Percentiles rank a stretch among this genome's conserved stretches.
Conservation (phyloP, 805 yeast species). For the Kazachstania psychrophila region DNA sequence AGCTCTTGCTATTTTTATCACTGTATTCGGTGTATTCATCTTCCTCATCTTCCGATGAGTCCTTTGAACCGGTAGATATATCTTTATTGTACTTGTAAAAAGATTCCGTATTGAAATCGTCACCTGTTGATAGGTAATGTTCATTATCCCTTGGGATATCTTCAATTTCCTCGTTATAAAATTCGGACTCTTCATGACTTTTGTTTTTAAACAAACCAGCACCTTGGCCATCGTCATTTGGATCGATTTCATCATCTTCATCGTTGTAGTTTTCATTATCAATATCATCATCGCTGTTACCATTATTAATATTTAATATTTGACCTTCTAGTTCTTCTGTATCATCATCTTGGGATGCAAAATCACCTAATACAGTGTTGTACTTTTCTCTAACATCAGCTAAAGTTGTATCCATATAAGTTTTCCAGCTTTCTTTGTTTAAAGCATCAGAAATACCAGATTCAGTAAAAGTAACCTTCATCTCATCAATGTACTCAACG, state of each 20-base stretch:
- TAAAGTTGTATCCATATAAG: constrained; percentile 71
- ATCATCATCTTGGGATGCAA: constrained; percentile 32
- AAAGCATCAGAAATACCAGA: constrained; percentile 19
- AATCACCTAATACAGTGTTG: constrained; percentile 84
- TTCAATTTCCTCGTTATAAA: constrained; percentile 26
- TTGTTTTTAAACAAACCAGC: constrained; percentile 9
- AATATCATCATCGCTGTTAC: constrained; percentile 43
- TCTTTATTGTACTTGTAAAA: neutral
- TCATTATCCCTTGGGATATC: neutral
- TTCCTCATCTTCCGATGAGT: constrained; percentile 36
- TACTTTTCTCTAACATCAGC: constrained; percentile 89
- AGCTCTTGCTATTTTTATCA: constrained; percentile 36
- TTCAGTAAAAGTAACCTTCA: constrained; percentile 23
- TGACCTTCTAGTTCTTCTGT: constrained; percentile 11
- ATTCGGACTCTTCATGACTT: constrained; percentile 51
- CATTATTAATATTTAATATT: too few species aligned
- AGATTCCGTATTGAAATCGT: neutral
- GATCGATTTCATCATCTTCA: constrained; percentile 13
- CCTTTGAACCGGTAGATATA: constrained; percentile 39
- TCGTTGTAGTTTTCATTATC: constrained; percentile 59
- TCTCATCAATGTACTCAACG: constrained; percentile 36
- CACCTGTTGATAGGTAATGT: neutral
- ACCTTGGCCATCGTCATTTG: constrained; percentile 23
- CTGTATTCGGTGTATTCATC: constrained; percentile 16
- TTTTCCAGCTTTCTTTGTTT: constrained; percentile 48